Base-by-base conservation (phyloP, 441 rosid species). In the Populus hybrid region DNA sequence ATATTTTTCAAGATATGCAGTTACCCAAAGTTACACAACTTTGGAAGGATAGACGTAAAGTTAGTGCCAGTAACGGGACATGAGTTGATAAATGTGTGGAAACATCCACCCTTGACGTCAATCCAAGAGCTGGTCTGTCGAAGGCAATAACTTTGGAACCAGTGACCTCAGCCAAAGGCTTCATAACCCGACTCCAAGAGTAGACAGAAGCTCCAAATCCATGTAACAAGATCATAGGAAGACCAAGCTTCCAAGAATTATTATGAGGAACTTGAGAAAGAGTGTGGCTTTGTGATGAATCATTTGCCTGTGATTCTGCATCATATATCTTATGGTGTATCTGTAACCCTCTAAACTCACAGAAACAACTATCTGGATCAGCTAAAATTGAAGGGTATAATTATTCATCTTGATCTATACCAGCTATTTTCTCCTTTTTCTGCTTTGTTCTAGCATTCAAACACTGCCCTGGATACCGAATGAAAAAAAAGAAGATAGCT, bases 171-270 rank as follows among this genome's bases (percentile, higher is more conserved):
- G 92, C 94, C 79, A 95, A 82, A 40, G 84, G 93, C 86, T 90
- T 91, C 92, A 91, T 90, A 68, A 81, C 94, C 75, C 85, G 85
- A 80, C 78, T 84, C 98, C 98, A 95, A 2, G 98, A 93, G 87
- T 84, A 95, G 63, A 90, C 88, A 34, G 98, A 95, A 78, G 98
- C 98, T 59, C 98, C 98, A 74, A 95, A 95, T 8, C 98, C 98
- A 46, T 93, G 98, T 61, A 95, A 82, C 32, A 95, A 84, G 76
- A 95, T 87, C 89, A 92, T 83, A 0, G 97, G 98, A 59, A 88
- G 78, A 28, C 82, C 81, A 53, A 81, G 12, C 75, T 79, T 83
- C 70, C 3, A 16, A 24, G 69, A 61, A 50, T 10, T 68, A 0
- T 79, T 34, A 5, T 21, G 79, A 53, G 76, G 53, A 73, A 3